Percentiles rank a stretch among this genome's conserved stretches.
Conservation (phyloP, 495 filamentous ascomycete genomes). For the Penicillium paradoxum region DNA sequence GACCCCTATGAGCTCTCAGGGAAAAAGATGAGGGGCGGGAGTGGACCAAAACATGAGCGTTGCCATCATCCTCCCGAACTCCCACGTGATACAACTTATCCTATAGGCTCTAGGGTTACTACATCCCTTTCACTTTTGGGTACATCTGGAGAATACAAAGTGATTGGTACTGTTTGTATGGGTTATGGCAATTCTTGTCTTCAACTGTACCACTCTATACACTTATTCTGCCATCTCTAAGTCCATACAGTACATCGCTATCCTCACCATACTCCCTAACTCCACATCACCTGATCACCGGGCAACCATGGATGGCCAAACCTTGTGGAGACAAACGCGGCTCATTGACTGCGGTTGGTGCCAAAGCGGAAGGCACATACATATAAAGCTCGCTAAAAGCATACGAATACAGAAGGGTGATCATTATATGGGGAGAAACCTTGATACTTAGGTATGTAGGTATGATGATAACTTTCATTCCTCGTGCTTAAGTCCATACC, state of each 20-base stretch:
- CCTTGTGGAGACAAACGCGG: background rate
- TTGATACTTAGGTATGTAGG: too few relatives aligned
- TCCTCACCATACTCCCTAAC: background rate
- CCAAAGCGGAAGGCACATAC: too few relatives aligned
- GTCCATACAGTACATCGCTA: background rate
- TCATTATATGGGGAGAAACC: too few relatives aligned
- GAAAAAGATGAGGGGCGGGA: slow-evolving; percentile 23
- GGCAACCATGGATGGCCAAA: slow-evolving; percentile 6
- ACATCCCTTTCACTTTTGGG: background rate
- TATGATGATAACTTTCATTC: background rate
- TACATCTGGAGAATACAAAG: too few relatives aligned
- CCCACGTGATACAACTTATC: slow-evolving; percentile 29
- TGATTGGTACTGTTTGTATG: too few relatives aligned
- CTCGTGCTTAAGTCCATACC: background rate
- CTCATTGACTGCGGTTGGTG: too few relatives aligned
- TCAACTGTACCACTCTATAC: background rate
- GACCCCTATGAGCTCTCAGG: slow-evolving; percentile 4
- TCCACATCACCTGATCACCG: slow-evolving; percentile 6
- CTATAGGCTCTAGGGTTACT: background rate
- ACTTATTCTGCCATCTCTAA: background rate
- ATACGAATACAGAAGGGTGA: too few relatives aligned
- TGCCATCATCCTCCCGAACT: slow-evolving; percentile 7
- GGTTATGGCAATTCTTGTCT: too few relatives aligned
- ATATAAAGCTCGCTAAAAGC: too few relatives aligned
- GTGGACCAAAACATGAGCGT: slow-evolving; percentile 26